Evolutionary conservation across 768 basidiomycete genomes (phyloP), one percentile per base, ranked within the genome.

Genomic region (Daedalea quercina): DNA sequence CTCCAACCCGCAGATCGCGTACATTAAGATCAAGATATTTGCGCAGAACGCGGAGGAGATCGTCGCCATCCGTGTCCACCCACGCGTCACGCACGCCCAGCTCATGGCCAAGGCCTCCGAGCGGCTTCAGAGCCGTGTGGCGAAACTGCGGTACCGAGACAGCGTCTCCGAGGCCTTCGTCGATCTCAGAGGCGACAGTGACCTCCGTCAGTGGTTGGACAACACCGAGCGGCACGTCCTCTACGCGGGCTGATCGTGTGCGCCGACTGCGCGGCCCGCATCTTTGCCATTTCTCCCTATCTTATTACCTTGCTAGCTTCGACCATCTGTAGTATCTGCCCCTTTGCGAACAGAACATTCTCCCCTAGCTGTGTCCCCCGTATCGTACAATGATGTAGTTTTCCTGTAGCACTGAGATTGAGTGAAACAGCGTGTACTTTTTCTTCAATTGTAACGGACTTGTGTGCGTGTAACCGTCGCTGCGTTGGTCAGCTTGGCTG

Each of bases 21-120:
- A 94, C 70, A 79, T 98, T 59, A 99, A 98, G 73, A 96, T 99
- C 73, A 99, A 99, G 72, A 92, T 99, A 43, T 96, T 96, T 67
- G 90, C 96, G 70, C 82, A 90, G 35, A 77, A 86, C 52, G 86
- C 92, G 23, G 94, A 98, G 65, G 96, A 99, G 67, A 73, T 98
- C 51, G 93, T 98, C 57, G 96, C 96, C 3, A 96, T 98, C 52
- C 85, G 96, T 13, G 95, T 98, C 25, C 94, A 95, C 65, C 96
- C 96, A 22, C 81, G 79, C 48, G 94, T 98, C 37, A 83, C 88
- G 8, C 87, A 90, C 62, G 73, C 70, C 9, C 92, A 95, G 63
- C 75, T 99, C 55, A 85, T 96, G 77, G 89, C 84, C 47, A 99
- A 98, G 72, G 90, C 97, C 31, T 84, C 91, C 61, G 79, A 87